Base-by-base conservation (phyloP, 164 flowering plant species). In the Stephania yunnanensis region DNA sequence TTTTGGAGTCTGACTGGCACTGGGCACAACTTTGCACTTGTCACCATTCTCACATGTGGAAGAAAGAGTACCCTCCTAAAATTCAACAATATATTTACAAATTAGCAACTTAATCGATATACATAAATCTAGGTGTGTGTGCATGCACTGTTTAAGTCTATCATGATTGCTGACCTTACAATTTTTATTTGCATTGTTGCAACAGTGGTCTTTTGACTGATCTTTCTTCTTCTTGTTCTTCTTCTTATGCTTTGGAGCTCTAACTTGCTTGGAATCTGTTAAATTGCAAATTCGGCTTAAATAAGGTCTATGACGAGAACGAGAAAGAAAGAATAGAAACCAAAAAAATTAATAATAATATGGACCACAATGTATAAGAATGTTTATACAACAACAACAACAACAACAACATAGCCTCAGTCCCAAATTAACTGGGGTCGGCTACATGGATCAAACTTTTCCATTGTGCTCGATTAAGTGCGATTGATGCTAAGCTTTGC, bases 181-280 rank as follows among this genome's bases (percentile, higher is more conserved):
- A 69, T 65, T 78, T 46, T 75, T 75, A 70, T 76, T 76, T 7
- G 17, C 78, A 80, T 73, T 75, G 67, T 71, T 85, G 46, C 80
- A 81, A 67, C 84, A 81, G 65, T 82, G 73, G 55, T 82, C 84
- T 79, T 92, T 90, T 20, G 73, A 78, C 69, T 85, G 90, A 68
- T 89, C 97, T 83, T 92, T 95, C 80, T 89, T 87, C 81, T 87
- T 88, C 46, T 92, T 78, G 68, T 88, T 87, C 81, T 93, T 95
- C 89, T 92, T 95, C 82, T 91, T 95, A 74, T 78, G 87, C 78
- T 91, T 95, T 72, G 85, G 73, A 73, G 87, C 73, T 81, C 78
- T 86, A 15, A 68, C 81, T 12, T 79, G 90, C 80, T 89, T 89
- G 30, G 89, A 75, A 79, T 88, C 98, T 92, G 89, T 65, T 25